A percentile compares a stretch with the other conserved stretches of the same genome.
Evolutionary conservation across 2,329 filamentous ascomycete genomes (phyloP).

Genomic region (Ophiocordyceps camponoti-floridani): DNA sequence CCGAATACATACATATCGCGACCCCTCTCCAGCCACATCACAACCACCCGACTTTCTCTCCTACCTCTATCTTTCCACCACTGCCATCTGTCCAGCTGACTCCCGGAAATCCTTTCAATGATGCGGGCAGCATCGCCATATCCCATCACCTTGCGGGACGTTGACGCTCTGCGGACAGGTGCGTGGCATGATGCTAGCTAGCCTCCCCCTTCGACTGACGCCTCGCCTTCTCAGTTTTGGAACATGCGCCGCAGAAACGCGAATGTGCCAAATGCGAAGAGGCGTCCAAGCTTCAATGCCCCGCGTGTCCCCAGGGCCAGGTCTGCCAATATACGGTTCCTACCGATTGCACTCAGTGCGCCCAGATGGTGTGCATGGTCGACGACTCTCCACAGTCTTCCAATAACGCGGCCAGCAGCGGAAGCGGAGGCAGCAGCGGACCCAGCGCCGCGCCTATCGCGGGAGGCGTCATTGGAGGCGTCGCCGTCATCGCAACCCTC

Average conservation of each 20-base stretch:
- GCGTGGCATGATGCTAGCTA: background rate
- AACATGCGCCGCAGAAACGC: constrained; percentile 8
- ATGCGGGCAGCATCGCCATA: background rate
- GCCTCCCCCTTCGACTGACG: background rate
- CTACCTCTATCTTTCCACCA: background rate
- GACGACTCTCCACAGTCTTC: constrained; percentile 6
- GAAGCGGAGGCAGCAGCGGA: constrained; percentile 10
- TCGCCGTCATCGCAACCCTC: constrained; percentile 54
- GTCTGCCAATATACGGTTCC: constrained; percentile 28
- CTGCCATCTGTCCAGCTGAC: too few relatives aligned
- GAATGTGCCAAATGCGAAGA: constrained; percentile 28
- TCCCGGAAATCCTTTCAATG: background rate
- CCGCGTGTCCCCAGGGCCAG: constrained; percentile 21
- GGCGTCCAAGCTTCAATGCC: constrained; percentile 22
- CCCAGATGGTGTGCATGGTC: constrained; percentile 25
- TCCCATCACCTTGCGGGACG: background rate
- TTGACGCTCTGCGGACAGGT: too few relatives aligned
- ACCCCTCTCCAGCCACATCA: background rate
- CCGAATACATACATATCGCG: background rate
- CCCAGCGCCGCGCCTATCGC: constrained; percentile 73
- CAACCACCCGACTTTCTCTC: background rate
- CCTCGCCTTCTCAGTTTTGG: background rate
- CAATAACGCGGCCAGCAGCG: constrained; percentile 1
- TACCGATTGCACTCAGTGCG: constrained; percentile 26
- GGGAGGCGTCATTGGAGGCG: constrained; percentile 75